Evolutionary conservation across 2,329 filamentous ascomycete species (phyloP), one percentile per base, ranked within the genome.

Genomic region (Paracoccidioides brasiliensis): DNA sequence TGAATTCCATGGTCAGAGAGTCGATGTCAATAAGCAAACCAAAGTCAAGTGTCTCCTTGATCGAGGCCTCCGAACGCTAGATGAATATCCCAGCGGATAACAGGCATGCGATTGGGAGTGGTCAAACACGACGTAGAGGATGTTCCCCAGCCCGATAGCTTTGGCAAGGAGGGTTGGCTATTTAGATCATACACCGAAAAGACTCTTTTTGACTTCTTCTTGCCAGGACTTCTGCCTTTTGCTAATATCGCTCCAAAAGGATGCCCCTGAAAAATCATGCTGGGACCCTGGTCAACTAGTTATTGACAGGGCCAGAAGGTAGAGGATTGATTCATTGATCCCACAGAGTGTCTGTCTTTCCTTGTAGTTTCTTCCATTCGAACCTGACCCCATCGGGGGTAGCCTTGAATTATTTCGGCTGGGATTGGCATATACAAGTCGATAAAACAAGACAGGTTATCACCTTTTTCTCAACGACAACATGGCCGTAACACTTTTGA

Each of bases 181-280:
- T 75, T 78, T 44, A 80, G 68, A 56, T 80, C 78, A 58, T 79
- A 79, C 0, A 78, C 77, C 1, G 75, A 69, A 59, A 82, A 82
- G 60, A 73, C 76, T 50, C n/a, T 72, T 71, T 60, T 72, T 74
- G 54, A 82, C 75, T 28, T 75, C 75, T 12, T 65, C 70, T 10
- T 66, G 69, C 51, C 69, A 68, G 46, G 76, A 69, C 56, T 64
- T 61, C 40, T 72, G 64, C 38, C 38, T 74, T 70, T 22, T 56
- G 67, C 62, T 54, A 68, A 65, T 58, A 64, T 69, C 15, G 63
- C 64, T n/a, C 60, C 54, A 14, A 35, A 38, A 9, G 57, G 57
- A 57, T 55, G 67, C 63, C 8, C 54, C 12, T 10, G 38, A 48
- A 49, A 69, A 69, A 1, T 53, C 43, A 54, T 64, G 55, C 53